Conservation (phyloP, 1,139 yeast species). For the Hemisphaericaspora xylanilytica region DNA sequence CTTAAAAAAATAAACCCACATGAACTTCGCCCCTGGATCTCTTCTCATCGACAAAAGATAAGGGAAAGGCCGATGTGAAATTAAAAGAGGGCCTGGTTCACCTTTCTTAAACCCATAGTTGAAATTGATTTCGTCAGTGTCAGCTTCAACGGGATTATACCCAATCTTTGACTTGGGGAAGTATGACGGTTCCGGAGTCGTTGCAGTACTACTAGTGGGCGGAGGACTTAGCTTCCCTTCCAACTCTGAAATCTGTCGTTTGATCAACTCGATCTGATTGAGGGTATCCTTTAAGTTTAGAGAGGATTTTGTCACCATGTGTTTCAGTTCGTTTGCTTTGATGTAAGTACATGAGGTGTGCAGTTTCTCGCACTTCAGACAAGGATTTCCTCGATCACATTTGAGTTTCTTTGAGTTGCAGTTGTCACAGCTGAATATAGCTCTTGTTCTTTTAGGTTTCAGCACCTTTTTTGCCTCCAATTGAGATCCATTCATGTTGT, state of each 20-base stretch:
- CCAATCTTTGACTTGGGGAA: conserved; percentile 7
- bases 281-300: conserved; percentile 11
- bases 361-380: conserved; percentile 22
- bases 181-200: neutral
- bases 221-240: conserved; percentile 7
- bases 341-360: conserved; percentile 17
- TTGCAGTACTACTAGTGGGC: no score
- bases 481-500: no score
- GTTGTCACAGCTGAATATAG: conserved; percentile 20
- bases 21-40: conserved; percentile 18
- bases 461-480: neutral
- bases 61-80: conserved; percentile 13
- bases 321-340: conserved; percentile 6
- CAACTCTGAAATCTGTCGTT: conserved; percentile 5
- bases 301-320: conserved; percentile 1
- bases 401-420: conserved; percentile 34
- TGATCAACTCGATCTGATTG: neutral
- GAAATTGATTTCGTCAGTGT: conserved; percentile 13
- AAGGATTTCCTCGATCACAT: conserved; percentile 32
- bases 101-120: conserved; percentile 8
- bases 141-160: conserved; percentile 12
- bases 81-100: conserved; percentile 9
- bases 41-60: conserved; percentile 17
- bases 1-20: conserved; percentile 13
- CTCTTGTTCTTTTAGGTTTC: neutral